Evolutionary conservation across 371 early-diverging fungal species (phyloP).

Genomic region (Coemansia sp.): DNA sequence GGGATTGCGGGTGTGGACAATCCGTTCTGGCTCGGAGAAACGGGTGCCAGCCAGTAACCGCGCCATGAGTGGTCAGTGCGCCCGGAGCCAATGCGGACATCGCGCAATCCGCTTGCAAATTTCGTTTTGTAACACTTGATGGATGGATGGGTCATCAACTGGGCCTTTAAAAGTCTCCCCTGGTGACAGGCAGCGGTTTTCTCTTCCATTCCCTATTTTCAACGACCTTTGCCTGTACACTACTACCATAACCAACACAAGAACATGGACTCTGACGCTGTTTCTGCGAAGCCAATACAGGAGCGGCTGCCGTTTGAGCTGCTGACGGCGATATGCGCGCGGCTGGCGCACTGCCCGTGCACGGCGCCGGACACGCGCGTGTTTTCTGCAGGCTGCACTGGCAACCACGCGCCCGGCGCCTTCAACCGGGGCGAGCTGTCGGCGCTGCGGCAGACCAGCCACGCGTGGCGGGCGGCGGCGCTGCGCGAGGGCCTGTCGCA

Average conservation of each 20-base stretch:
- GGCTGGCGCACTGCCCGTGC: slow-evolving; percentile 35
- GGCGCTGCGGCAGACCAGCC: slow-evolving; percentile 37
- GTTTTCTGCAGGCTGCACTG: slow-evolving; percentile 28
- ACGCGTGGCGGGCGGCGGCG: slow-evolving; percentile 39
- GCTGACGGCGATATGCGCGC: slow-evolving; percentile 32
- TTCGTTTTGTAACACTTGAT: too few relatives aligned
- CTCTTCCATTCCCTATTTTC: too few relatives aligned
- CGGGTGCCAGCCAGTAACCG: too few relatives aligned
- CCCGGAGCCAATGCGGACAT: slow-evolving; percentile 5
- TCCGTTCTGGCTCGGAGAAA: slow-evolving; percentile 8
- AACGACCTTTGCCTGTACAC: too few relatives aligned
- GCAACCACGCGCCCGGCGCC: slow-evolving; percentile 37
- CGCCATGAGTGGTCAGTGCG: background rate
- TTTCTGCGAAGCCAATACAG: background rate
- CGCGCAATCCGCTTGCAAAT: background rate
- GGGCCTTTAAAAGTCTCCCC: too few relatives aligned
- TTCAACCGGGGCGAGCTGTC: slow-evolving; percentile 27
- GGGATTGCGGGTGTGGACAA: background rate
- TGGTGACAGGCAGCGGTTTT: too few relatives aligned
- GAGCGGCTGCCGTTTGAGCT: slow-evolving; percentile 40
- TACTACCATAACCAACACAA: too few relatives aligned
- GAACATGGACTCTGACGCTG: too few relatives aligned
- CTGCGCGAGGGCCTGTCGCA: slow-evolving; percentile 29
- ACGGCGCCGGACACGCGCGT: slow-evolving; percentile 6
- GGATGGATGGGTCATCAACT: too few relatives aligned